These are phyloP conservation scores for Hansfordia pulvinata DNA, from an alignment of 2,329 filamentous ascomycete genomes.

Conservation along the genomic window DNA sequence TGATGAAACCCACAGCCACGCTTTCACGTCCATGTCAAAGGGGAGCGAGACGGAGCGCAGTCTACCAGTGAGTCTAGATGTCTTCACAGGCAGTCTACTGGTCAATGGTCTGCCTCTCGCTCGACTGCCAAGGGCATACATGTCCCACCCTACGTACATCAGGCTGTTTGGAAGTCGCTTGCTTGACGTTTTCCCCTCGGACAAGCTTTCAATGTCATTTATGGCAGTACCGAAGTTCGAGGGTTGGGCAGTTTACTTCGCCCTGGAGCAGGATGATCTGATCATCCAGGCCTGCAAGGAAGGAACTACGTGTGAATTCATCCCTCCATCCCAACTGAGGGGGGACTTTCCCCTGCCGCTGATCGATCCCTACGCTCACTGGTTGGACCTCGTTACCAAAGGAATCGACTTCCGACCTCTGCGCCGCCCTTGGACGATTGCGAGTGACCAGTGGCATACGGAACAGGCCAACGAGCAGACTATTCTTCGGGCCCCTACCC, in stretches of 20 bases:
- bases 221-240: slow-evolving; percentile 17
- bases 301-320: neutral
- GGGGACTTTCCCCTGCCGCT: no score
- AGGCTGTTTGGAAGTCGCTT: slow-evolving; percentile 26
- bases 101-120: slow-evolving; percentile 34
- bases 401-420: no score
- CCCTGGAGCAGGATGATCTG: slow-evolving; percentile 13
- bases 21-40: no score
- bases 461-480: no score
- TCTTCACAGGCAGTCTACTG: slow-evolving; percentile 35
- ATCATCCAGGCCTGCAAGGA: slow-evolving; percentile 15
- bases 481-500: no score
- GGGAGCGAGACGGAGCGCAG: neutral
- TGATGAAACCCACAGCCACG: no score
- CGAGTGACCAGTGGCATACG: no score
- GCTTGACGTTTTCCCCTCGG: slow-evolving; percentile 28
- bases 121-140: slow-evolving; percentile 30
- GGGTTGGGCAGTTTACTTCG: slow-evolving; percentile 22
- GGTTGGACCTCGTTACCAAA: no score
- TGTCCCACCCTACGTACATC: slow-evolving; percentile 22
- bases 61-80: slow-evolving; percentile 28
- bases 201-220: slow-evolving; percentile 23
- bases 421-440: no score
- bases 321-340: slow-evolving; percentile 1
- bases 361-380: no score